Conservation (phyloP, 805 yeast genomes). For the Candida boleticola region DNA sequence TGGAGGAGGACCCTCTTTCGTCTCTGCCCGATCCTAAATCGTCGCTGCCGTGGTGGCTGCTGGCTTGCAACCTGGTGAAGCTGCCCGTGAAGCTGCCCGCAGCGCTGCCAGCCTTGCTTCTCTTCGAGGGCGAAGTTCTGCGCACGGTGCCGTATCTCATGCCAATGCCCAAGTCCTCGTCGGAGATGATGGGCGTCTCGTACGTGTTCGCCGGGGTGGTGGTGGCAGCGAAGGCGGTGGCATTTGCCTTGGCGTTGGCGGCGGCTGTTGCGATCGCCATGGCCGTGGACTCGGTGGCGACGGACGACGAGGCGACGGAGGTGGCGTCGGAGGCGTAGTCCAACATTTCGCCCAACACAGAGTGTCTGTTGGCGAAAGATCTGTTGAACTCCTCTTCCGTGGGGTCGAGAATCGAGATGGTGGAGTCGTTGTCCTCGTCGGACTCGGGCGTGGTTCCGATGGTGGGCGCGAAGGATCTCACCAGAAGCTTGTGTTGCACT, state of each 20-base stretch:
- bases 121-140: slow-evolving; percentile 1
- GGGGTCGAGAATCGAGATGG: slow-evolving; percentile 8
- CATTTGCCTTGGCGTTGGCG: neutral
- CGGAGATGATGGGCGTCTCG: neutral
- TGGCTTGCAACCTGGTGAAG: neutral
- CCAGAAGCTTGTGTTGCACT: neutral
- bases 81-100: neutral
- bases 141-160: slow-evolving; percentile 17
- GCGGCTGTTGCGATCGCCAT: neutral
- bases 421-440: slow-evolving; percentile 1
- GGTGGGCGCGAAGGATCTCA: neutral
- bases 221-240: neutral
- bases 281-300: neutral
- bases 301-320: slow-evolving; percentile 8
- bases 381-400: slow-evolving; percentile 25
- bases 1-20: neutral
- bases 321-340: slow-evolving; percentile 37
- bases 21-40: neutral
- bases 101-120: neutral
- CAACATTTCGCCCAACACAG: slow-evolving; percentile 44
- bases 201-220: neutral
- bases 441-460: neutral
- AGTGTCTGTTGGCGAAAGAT: slow-evolving; percentile 31
- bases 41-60: neutral
- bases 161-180: slow-evolving; percentile 11